Base-by-base conservation (phyloP, 2,329 filamentous ascomycete species). In the Conoideocrella luteorostrata region DNA sequence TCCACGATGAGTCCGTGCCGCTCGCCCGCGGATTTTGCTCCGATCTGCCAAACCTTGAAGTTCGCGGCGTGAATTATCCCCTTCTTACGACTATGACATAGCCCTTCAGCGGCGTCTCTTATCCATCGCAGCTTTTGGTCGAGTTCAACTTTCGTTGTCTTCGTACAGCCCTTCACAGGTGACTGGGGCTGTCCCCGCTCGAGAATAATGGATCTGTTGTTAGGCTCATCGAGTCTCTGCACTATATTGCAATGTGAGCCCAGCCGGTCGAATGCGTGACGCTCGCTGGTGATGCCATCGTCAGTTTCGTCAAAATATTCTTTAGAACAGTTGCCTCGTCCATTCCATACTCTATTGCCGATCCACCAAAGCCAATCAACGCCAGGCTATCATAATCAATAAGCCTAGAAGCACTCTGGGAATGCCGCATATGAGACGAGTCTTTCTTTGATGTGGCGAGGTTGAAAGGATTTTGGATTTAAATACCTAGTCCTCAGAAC, bases 291-390 rank as follows among this genome's bases (percentile, higher is more conserved):
- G 32, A 46, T 43, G 11, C 24, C 39, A 6, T 29, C 39, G 40
- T 43, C 44, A 2, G 15, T 35, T 43, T 43, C 39, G 15, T 46
- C 40, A 17, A 36, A 39, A 39, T 46, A 46, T 20, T 39, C 34
- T 22, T 46, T 46, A 43, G 34, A 38, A 35, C 34, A 26, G 39
- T 46, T 34, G 44, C 15, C 26, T 43, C 40, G 28, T 46, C 34
- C 23, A 46, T 43, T 33, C 44, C 39, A 26, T 46, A 46, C 33
- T 43, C 44, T 7, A 30, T 21, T 38, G 44, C 44, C 22, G 44
- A 46, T 1, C 39, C 39, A 7, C 44, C 44, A 12, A 23, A n/a
- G 23, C 32, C 39, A 18, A 46, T 46, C 26, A 22, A 13, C 12
- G 24, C 39, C 12, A 46, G 40, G 20, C 20, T 24, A 11, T 43